Evolutionary conservation across 1,284 basidiomycete species (phyloP).

Genomic region (Earliella scabrosa): DNA sequence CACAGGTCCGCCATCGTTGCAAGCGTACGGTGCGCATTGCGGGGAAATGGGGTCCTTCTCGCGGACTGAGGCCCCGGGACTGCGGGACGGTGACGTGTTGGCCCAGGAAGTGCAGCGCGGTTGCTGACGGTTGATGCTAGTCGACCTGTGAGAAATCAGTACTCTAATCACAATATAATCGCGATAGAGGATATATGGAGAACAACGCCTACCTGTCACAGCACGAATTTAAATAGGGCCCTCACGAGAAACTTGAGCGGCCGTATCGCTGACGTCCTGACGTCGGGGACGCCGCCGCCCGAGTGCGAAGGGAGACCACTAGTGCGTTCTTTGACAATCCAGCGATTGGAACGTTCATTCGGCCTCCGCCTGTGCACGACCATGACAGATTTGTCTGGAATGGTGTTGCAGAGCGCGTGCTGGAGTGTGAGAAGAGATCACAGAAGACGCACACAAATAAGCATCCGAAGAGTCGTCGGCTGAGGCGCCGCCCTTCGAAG

Average conservation of each 20-base stretch:
- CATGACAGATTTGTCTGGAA: not conserved
- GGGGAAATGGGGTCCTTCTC: conserved; percentile 6
- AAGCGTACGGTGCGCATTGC: not conserved
- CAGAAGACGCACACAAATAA: not conserved
- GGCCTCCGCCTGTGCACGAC: not conserved
- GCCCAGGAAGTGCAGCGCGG: not conserved
- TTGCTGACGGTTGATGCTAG: conserved; percentile 1
- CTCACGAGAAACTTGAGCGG: conserved; percentile 3
- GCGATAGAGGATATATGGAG: conserved; percentile 1
- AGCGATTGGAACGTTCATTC: not conserved
- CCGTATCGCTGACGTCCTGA: not conserved
- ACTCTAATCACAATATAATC: conserved; percentile 6
- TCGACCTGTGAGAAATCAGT: not conserved
- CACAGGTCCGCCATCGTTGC: not conserved
- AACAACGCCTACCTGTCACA: not conserved
- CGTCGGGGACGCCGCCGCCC: not conserved
- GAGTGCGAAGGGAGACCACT: not conserved
- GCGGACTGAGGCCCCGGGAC: not conserved
- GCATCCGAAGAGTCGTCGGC: not conserved
- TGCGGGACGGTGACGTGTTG: not conserved
- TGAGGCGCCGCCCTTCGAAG: not conserved
- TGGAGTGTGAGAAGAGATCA: not conserved
- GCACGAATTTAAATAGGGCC: not conserved
- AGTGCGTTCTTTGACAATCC: not conserved
- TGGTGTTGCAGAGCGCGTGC: not conserved